A percentile compares a stretch with the other conserved stretches of the same genome.
Conservation (phyloP, 768 basidiomycete genomes). For the Pholiota molesta region DNA sequence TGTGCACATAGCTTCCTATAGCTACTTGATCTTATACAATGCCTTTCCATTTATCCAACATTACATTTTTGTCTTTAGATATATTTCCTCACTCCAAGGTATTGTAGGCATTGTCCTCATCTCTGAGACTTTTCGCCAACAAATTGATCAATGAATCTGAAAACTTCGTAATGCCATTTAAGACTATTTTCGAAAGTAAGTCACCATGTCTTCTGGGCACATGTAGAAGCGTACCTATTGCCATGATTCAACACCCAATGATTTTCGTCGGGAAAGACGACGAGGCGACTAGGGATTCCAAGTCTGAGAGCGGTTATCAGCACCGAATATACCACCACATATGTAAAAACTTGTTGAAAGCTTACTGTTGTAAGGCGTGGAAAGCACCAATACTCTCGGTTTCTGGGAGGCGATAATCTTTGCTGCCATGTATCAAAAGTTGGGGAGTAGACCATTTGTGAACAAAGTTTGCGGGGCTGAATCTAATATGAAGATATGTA, state of each 20-base stretch:
- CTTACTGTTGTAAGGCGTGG: constrained; percentile 84
- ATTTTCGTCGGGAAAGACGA: constrained; percentile 90
- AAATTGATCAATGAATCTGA: constrained; percentile 84
- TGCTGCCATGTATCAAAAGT: constrained; percentile 83
- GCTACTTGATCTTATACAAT: no score
- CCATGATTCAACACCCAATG: constrained; percentile 88
- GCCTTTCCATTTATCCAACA: neutral
- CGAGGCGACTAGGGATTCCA: constrained; percentile 72
- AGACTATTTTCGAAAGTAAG: constrained; percentile 46
- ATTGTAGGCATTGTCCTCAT: neutral
- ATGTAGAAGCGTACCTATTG: constrained; percentile 54
- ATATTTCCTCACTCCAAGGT: no score
- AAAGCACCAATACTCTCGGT: constrained; percentile 83
- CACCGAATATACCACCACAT: neutral
- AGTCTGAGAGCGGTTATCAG: constrained; percentile 42
- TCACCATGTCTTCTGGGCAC: neutral
- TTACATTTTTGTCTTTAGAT: no score
- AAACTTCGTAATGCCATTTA: constrained; percentile 96
- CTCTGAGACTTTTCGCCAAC: constrained; percentile 40
- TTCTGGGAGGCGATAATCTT: constrained; percentile 87
- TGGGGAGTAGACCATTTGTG: constrained; percentile 86
- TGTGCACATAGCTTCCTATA: no score
- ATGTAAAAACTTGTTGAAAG: neutral
- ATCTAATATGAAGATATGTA: constrained; percentile 41
- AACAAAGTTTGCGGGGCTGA: constrained; percentile 82